Evolutionary conservation across 228 moss, liverwort and hornwort species (phyloP).

Genomic region (Sphagnum fallax): DNA sequence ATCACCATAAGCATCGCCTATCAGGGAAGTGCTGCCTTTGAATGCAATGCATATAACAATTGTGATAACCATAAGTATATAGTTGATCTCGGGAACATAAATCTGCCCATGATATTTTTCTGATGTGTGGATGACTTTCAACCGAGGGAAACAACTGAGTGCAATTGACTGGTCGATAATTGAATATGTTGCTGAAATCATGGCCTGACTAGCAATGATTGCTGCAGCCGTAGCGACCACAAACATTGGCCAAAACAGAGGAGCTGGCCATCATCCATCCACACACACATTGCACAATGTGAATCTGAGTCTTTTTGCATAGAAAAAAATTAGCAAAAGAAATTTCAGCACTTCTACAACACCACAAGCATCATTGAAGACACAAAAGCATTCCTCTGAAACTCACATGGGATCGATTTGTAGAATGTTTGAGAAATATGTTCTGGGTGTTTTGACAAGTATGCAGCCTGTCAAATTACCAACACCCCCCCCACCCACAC

Average conservation of each 20-base stretch:
- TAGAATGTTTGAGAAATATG: conserved; percentile 62
- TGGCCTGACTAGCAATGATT: conserved; percentile 84
- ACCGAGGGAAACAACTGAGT: conserved; percentile 70
- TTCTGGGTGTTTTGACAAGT: conserved; percentile 29
- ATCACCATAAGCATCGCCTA: conserved; percentile 81
- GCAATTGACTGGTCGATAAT: conserved; percentile 80
- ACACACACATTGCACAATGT: neutral
- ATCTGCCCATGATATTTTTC: conserved; percentile 55
- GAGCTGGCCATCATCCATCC: conserved; percentile 15
- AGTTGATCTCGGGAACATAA: conserved; percentile 80
- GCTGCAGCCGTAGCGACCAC: conserved; percentile 62
- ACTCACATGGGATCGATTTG: conserved; percentile 71
- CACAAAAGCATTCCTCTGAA: neutral
- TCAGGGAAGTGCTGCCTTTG: conserved; percentile 31
- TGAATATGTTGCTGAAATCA: conserved; percentile 76
- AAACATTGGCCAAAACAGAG: conserved; percentile 77
- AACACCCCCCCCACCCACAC: too few relatives aligned
- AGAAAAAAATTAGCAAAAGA: neutral
- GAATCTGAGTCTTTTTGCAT: neutral
- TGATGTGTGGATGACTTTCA: conserved; percentile 67
- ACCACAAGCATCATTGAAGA: neutral
- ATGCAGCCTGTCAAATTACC: neutral
- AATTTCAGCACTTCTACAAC: neutral
- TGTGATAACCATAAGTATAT: conserved; percentile 55
- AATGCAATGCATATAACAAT: conserved; percentile 40